These are phyloP conservation scores for Phytophthora pisi DNA, from an alignment of 352 stramenopile genomes.

Conservation along the genomic window DNA sequence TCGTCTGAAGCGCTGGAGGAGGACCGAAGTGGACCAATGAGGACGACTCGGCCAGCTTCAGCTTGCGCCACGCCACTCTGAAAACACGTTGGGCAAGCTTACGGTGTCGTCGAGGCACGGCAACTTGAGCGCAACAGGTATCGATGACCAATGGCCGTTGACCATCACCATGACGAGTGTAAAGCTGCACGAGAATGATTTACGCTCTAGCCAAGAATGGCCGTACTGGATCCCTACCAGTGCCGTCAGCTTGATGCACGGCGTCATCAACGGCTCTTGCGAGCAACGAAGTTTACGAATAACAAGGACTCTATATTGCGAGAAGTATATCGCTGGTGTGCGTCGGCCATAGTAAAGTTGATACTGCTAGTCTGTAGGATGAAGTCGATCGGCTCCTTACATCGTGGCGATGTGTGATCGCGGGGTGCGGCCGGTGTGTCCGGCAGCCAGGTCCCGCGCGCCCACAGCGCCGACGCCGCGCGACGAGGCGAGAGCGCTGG, in stretches of 20 bases:
- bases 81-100: too few species aligned
- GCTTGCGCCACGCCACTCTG: too few species aligned
- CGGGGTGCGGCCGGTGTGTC: conserved; percentile 49
- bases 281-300: conserved; percentile 13
- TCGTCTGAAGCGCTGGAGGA: background rate
- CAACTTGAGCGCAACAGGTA: too few species aligned
- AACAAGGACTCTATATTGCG: conserved; percentile 26
- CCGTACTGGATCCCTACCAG: too few species aligned
- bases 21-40: background rate
- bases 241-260: too few species aligned
- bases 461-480: conserved; percentile 25
- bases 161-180: too few species aligned
- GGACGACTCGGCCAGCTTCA: background rate
- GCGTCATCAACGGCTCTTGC: too few species aligned
- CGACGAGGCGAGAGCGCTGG: conserved; percentile 41
- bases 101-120: too few species aligned
- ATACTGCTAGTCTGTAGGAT: conserved; percentile 18
- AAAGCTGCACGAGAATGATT: too few species aligned
- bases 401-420: conserved; percentile 71
- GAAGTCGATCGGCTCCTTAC: conserved; percentile 33
- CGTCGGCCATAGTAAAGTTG: conserved; percentile 8
- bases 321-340: background rate
- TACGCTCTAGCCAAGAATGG: too few species aligned
- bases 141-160: too few species aligned
- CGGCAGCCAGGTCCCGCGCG: conserved; percentile 19